A percentile compares a stretch with the other conserved stretches of the same genome.
phyloP scores from a whole-genome alignment of 352 stramenopile species.

The Pythium vanterpoolii region DNA sequence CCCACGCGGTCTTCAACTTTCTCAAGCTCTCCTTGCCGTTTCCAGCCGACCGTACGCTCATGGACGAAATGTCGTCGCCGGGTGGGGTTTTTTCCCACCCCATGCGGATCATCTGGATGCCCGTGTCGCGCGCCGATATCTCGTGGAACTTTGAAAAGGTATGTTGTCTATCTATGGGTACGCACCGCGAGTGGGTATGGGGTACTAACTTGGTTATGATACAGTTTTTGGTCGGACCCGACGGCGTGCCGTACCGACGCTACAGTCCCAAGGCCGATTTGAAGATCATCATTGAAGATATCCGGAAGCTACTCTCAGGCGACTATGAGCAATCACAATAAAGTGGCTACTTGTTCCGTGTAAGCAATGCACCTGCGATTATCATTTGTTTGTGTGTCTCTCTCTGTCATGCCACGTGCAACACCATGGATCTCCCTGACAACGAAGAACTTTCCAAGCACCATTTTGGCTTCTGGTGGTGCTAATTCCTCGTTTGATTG shows the following conservation, averaged over 20 bases:
- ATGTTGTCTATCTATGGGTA: not conserved
- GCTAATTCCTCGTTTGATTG: too few relatives aligned
- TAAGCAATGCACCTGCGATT: too few relatives aligned
- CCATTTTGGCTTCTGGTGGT: slow-evolving; percentile 7
- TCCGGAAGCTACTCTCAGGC: slow-evolving; percentile 53
- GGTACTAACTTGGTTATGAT: not conserved
- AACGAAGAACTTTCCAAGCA: too few relatives aligned
- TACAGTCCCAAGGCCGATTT: slow-evolving; percentile 78
- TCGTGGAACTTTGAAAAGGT: slow-evolving; percentile 88
- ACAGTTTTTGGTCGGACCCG: slow-evolving; percentile 72
- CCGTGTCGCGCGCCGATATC: slow-evolving; percentile 69
- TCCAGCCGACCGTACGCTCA: slow-evolving; percentile 64
- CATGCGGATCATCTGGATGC: slow-evolving; percentile 86
- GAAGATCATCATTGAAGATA: slow-evolving; percentile 60
- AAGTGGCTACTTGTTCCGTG: not conserved
- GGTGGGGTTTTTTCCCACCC: slow-evolving; percentile 78
- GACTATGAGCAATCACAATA: slow-evolving; percentile 17
- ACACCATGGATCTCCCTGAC: too few relatives aligned
- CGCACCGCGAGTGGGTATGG: not conserved
- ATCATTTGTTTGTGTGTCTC: too few relatives aligned
- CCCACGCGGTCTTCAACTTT: slow-evolving; percentile 79
- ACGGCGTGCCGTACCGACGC: slow-evolving; percentile 75
- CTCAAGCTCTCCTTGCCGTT: slow-evolving; percentile 67
- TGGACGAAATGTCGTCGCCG: slow-evolving; percentile 76
- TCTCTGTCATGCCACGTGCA: too few relatives aligned